Base-by-base conservation (phyloP, 176 grass and related monocot genomes). In the Phoenix roebelenii region DNA sequence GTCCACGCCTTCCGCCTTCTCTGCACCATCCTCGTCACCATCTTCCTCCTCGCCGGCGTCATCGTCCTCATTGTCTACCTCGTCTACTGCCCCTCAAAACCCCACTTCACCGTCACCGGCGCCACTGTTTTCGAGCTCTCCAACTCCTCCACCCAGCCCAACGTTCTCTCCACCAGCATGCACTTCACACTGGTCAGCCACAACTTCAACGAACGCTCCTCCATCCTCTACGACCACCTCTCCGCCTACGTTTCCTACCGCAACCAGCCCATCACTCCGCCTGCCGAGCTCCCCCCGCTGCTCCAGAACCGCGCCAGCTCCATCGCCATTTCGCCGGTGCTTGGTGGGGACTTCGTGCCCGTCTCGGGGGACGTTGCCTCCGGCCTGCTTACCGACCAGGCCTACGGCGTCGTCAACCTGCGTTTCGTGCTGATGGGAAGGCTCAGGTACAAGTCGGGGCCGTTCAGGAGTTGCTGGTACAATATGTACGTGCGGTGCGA, bases 161-260 rank as follows among this genome's bases (percentile, higher is more conserved):
- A 49, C 53, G 55, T 63, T 32, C 51, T 81, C 39, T 70, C 49
- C 79, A 76, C 60, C 54, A 71, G 62, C 16, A 71, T 82, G 66
- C 80, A 84, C 67, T 78, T 95, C 80, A 86, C 79, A n/a, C 54
- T 86, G 52, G 25, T 84, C 72, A 72, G 83, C 50, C 82, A 75
- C 85, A 89, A 95, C 82, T 85, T 83, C 7, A 95, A 76, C 72
- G 77, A 79, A 35, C 82, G 68, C 61, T 59, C 68, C 55, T 5
- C 67, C 10, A 23, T 89, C 39, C 35, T 71, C 78, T 89, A 84
- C 77, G 83, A 86, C 71, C 61, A 57, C 4, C 76, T 89, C 7
- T 50, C 62, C 16, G 73, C 50, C 54, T 76, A 80, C 66, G 74
- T 70, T 48, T 51, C 80, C n/a, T 89, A 95, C 73, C 86, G 63